Percentiles rank a stretch among this genome's conserved stretches.
Evolutionary conservation across 148 eudicot genomes (phyloP).

Genomic region (Pouteria glomerata): DNA sequence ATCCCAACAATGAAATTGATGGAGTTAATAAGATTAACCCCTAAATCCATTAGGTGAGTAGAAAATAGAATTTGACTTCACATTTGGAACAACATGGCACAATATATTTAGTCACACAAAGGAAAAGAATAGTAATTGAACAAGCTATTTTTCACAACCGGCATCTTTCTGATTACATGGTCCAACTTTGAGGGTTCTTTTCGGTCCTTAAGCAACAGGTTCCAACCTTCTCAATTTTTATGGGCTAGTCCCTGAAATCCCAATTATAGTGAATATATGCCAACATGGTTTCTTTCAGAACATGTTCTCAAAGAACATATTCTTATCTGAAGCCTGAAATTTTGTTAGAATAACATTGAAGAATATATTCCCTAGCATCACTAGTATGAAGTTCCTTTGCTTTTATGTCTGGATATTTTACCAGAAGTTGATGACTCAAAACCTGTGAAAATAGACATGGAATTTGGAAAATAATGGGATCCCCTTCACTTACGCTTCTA

Average conservation of each 20-base stretch:
- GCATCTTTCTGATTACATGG: background rate
- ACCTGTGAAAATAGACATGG: background rate
- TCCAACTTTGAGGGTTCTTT: slow-evolving; percentile 1
- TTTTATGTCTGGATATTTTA: background rate
- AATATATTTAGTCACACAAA: background rate
- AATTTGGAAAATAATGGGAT: background rate
- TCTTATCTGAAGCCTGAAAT: background rate
- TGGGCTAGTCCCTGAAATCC: background rate
- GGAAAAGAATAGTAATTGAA: background rate
- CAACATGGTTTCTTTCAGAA: slow-evolving; percentile 7
- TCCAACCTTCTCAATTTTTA: background rate
- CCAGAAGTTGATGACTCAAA: background rate
- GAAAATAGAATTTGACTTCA: background rate
- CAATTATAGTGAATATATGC: slow-evolving; percentile 10
- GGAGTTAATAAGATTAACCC: background rate
- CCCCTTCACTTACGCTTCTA: background rate
- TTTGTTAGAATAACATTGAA: background rate
- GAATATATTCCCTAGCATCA: slow-evolving; percentile 13
- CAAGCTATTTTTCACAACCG: background rate
- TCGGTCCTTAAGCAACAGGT: background rate
- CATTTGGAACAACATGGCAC: background rate
- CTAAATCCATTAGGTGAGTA: background rate
- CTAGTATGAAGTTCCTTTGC: background rate
- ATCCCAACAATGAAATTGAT: background rate
- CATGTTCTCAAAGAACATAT: slow-evolving; percentile 8